Percentiles rank a stretch among this genome's conserved stretches.
These are phyloP conservation scores for Neurospora sp. DNA, from an alignment of 2,329 filamentous ascomycete species.

Conservation along the genomic window DNA sequence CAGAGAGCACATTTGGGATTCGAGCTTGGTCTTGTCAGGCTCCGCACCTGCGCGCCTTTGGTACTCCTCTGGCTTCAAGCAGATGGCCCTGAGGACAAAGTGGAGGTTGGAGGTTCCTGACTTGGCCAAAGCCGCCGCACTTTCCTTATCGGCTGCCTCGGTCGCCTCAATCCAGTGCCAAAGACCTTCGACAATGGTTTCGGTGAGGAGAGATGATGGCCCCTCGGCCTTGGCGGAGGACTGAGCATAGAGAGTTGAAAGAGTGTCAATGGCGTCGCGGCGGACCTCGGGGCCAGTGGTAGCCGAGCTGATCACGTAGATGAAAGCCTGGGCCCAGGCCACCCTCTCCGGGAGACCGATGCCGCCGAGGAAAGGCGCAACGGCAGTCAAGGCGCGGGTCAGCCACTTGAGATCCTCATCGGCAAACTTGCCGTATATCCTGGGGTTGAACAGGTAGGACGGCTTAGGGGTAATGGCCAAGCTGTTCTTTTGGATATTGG, in stretches of 20 bases:
- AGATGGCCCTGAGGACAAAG: constrained; percentile 52
- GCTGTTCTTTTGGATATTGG: constrained; percentile 53
- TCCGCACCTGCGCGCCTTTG: constrained; percentile 28
- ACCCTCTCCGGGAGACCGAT: constrained; percentile 41
- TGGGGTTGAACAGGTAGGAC: constrained; percentile 76
- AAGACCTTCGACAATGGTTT: constrained; percentile 59
- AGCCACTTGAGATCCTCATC: constrained; percentile 76
- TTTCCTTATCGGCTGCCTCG: constrained; percentile 70
- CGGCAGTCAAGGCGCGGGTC: constrained; percentile 55
- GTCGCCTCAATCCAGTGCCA: constrained; percentile 69
- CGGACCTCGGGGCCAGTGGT: constrained; percentile 52
- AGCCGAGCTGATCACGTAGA: constrained; percentile 65
- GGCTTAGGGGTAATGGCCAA: constrained; percentile 68
- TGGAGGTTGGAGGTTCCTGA: constrained; percentile 56
- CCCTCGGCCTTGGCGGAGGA: constrained; percentile 27
- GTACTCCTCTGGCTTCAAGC: constrained; percentile 43
- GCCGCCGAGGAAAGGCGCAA: constrained; percentile 45
- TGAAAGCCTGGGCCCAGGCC: constrained; percentile 75
- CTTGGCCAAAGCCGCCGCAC: constrained; percentile 55
- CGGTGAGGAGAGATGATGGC: constrained; percentile 36
- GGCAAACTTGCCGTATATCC: constrained; percentile 68
- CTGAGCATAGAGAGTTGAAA: constrained; percentile 56
- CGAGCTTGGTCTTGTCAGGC: constrained; percentile 41
- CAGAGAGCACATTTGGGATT: constrained; percentile 64
- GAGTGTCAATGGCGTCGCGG: constrained; percentile 47